A percentile compares a stretch with the other conserved stretches of the same genome.
These are phyloP conservation scores for Murraya koenigii DNA, from an alignment of 345 rosid species.

Conservation along the genomic window DNA sequence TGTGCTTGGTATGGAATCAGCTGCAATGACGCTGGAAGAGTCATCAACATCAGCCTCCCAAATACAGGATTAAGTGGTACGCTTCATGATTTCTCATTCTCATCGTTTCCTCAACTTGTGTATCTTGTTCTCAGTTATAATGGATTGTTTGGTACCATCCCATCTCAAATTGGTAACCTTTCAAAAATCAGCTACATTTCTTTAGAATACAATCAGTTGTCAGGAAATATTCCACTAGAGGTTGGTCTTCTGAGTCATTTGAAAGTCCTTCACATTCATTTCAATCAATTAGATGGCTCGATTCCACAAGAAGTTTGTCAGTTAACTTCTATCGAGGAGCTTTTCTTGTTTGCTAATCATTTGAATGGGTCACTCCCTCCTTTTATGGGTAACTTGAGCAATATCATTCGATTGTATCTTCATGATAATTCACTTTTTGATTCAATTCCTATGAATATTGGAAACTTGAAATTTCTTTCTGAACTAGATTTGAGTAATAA, in stretches of 20 bases:
- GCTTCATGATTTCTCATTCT: not conserved
- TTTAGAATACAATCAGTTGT: not conserved
- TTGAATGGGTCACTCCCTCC: not conserved
- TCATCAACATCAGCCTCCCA: not conserved
- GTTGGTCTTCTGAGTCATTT: not conserved
- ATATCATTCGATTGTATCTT: not conserved
- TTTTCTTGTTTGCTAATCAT: not conserved
- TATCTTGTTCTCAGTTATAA: not conserved
- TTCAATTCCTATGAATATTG: not conserved
- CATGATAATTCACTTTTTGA: not conserved
- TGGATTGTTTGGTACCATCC: not conserved
- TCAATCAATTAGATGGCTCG: slow-evolving; percentile 19
- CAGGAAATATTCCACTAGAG: not conserved
- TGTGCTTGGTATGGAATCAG: not conserved
- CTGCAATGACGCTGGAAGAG: not conserved
- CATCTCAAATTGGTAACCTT: not conserved
- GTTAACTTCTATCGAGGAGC: not conserved
- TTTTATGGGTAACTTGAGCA: not conserved
- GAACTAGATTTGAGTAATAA: not conserved
- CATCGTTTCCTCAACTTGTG: not conserved
- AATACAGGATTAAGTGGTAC: not conserved
- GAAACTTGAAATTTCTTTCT: not conserved
- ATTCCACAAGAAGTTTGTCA: slow-evolving; percentile 10
- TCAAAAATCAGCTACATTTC: not conserved
- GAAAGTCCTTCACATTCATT: not conserved